A percentile compares a stretch with the other conserved stretches of the same genome.
Evolutionary conservation across 805 yeast genomes (phyloP).

Genomic region (Gaillardinia entomophila): DNA sequence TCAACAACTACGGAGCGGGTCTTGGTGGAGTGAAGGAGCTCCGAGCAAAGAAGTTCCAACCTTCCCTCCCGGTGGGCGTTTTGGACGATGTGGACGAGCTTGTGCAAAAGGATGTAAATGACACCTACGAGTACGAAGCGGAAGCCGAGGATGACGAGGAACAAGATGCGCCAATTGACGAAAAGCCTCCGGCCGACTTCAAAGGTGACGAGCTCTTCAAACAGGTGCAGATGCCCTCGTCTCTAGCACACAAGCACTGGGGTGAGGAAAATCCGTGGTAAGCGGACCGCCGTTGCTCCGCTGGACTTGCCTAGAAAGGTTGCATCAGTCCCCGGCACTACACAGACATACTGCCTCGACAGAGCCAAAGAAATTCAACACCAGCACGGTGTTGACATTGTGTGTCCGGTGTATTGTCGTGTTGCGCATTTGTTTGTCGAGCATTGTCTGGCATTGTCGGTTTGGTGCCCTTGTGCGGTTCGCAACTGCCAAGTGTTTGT

Average conservation of each 20-base stretch:
- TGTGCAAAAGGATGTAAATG: slow-evolving; percentile 25
- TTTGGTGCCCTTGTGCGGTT: too few species aligned
- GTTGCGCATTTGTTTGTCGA: background rate
- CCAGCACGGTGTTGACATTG: too few species aligned
- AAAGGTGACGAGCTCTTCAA: slow-evolving; percentile 47
- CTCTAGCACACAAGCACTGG: slow-evolving; percentile 46
- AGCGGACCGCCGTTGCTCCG: background rate
- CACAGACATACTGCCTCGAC: background rate
- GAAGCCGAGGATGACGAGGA: slow-evolving; percentile 1
- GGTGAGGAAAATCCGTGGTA: slow-evolving; percentile 67
- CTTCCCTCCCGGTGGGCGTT: slow-evolving; percentile 63
- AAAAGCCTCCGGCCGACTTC: slow-evolving; percentile 9
- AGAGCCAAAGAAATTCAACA: too few species aligned
- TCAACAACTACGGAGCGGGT: slow-evolving; percentile 74
- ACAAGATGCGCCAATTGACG: background rate
- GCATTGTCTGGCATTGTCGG: background rate
- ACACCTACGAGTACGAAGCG: slow-evolving; percentile 21
- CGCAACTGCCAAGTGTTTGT: too few species aligned
- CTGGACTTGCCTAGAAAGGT: background rate
- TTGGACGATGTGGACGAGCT: slow-evolving; percentile 70
- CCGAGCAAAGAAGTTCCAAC: slow-evolving; percentile 57
- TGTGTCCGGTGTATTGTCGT: background rate
- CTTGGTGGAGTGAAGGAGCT: slow-evolving; percentile 52
- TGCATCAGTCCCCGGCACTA: background rate
- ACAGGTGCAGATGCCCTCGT: slow-evolving; percentile 42